phyloP scores from a whole-genome alignment of 2,329 filamentous ascomycete species.

The Colletotrichum spinosum region DNA sequence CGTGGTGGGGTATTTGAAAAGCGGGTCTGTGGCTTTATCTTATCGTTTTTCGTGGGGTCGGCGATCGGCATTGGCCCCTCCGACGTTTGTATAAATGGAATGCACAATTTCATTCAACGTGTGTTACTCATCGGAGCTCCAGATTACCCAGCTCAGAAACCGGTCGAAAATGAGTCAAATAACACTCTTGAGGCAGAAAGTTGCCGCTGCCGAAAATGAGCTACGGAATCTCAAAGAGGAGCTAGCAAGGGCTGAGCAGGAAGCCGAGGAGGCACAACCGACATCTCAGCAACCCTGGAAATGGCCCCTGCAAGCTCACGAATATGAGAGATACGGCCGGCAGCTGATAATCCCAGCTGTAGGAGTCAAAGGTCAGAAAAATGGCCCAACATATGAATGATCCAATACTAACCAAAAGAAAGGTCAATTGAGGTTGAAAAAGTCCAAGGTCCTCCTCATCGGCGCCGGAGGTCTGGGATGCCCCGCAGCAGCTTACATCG shows the following conservation, averaged over 20 bases:
- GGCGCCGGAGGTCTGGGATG: slow-evolving; percentile 92
- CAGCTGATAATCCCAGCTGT: slow-evolving; percentile 90
- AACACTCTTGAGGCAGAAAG: slow-evolving; percentile 58
- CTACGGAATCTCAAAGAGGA: slow-evolving; percentile 58
- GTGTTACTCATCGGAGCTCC: slow-evolving; percentile 12
- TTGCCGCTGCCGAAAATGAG: slow-evolving; percentile 60
- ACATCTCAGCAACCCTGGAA: slow-evolving; percentile 48
- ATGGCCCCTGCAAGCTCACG: slow-evolving; percentile 78
- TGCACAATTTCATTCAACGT: slow-evolving; percentile 9
- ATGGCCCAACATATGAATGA: neutral
- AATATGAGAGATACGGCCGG: slow-evolving; percentile 88
- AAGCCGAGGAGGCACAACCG: slow-evolving; percentile 34
- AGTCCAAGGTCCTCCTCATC: slow-evolving; percentile 80
- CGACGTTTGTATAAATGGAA: slow-evolving; percentile 6
- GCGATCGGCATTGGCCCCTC: slow-evolving; percentile 25
- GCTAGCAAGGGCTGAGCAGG: slow-evolving; percentile 55
- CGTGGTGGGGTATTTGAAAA: slow-evolving; percentile 13
- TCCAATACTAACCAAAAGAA: neutral
- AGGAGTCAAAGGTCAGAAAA: slow-evolving; percentile 74
- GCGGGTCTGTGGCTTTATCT: neutral
- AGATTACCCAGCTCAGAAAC: neutral
- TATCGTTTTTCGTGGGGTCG: slow-evolving; percentile 20
- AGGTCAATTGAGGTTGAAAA: slow-evolving; percentile 82
- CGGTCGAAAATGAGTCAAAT: slow-evolving; percentile 50
- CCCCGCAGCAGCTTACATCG: slow-evolving; percentile 92